A percentile compares a stretch with the other conserved stretches of the same genome.
Conservation (phyloP, 1,139 yeast genomes). For the Saccharomyces hybrid region DNA sequence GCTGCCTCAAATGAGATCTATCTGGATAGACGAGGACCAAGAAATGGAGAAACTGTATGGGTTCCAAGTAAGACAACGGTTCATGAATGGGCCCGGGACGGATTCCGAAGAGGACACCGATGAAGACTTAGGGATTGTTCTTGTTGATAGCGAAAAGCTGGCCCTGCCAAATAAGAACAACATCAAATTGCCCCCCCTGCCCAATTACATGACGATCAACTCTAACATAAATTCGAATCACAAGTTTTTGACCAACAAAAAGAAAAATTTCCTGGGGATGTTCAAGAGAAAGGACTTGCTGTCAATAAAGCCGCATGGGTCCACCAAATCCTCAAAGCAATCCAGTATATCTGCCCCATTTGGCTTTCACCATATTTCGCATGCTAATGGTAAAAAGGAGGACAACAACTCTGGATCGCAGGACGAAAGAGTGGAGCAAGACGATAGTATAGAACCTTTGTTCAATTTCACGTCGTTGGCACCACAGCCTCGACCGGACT, state of each 20-base stretch:
- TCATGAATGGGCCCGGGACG: constrained; percentile 15
- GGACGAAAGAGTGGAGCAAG: not conserved
- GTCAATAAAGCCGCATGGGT: constrained; percentile 4
- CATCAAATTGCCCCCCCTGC: constrained; percentile 32
- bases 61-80: constrained; percentile 21
- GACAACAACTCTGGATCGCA: not conserved
- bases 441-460: not conserved
- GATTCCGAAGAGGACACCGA: constrained; percentile 15
- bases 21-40: constrained; percentile 36
- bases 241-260: constrained; percentile 9
- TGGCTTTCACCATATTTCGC: constrained; percentile 29
- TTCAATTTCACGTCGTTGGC: not conserved
- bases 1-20: constrained; percentile 34
- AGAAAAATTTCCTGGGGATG: constrained; percentile 19
- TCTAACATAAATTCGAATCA: not conserved
- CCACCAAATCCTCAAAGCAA: not conserved
- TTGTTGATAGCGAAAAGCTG: constrained; percentile 31
- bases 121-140: constrained; percentile 24
- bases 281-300: constrained; percentile 18
- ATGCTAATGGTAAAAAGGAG: constrained; percentile 21
- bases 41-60: constrained; percentile 30
- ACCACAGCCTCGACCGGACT: not conserved
- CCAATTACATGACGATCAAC: constrained; percentile 5
- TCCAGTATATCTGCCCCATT: constrained; percentile 25
- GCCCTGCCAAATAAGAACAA: constrained; percentile 26